Evolutionary conservation across 1,284 basidiomycete genomes (phyloP).

Genomic region (Moesziomyces antarcticus): DNA sequence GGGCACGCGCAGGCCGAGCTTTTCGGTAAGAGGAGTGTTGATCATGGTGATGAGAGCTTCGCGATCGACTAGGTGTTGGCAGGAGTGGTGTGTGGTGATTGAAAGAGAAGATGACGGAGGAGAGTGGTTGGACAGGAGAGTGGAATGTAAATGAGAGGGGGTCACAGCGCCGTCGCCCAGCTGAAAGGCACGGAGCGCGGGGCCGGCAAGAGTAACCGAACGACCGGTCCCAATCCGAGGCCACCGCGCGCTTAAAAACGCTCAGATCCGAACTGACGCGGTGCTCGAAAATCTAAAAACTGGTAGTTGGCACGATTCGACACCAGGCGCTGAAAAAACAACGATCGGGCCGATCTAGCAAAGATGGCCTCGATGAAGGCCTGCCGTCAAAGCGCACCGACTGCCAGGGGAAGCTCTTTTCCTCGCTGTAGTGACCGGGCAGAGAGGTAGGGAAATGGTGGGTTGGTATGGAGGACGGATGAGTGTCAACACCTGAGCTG

Average conservation of each 20-base stretch:
- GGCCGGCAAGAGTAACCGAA: constrained; percentile 22
- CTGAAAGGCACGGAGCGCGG: neutral
- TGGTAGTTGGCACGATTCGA: neutral
- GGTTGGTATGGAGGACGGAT: neutral
- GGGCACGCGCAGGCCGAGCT: constrained; percentile 67
- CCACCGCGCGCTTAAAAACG: neutral
- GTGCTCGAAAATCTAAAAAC: neutral
- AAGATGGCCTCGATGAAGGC: no score
- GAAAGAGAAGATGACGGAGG: neutral
- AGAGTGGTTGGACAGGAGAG: neutral
- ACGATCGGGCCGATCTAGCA: neutral
- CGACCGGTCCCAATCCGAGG: constrained; percentile 14
- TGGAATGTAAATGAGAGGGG: neutral
- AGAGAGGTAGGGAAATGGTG: neutral
- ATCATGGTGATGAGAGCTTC: constrained; percentile 40
- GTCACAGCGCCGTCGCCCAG: no score
- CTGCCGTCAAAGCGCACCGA: no score
- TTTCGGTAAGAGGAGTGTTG: constrained; percentile 66
- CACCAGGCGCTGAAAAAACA: neutral
- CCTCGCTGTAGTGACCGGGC: no score
- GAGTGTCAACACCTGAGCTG: neutral
- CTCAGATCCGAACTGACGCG: neutral
- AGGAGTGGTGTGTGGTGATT: neutral
- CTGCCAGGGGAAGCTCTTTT: no score
- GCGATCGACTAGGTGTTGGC: neutral